phyloP scores from a whole-genome alignment of 257 asterid genomes.

The Craterostigma plantagineum region DNA sequence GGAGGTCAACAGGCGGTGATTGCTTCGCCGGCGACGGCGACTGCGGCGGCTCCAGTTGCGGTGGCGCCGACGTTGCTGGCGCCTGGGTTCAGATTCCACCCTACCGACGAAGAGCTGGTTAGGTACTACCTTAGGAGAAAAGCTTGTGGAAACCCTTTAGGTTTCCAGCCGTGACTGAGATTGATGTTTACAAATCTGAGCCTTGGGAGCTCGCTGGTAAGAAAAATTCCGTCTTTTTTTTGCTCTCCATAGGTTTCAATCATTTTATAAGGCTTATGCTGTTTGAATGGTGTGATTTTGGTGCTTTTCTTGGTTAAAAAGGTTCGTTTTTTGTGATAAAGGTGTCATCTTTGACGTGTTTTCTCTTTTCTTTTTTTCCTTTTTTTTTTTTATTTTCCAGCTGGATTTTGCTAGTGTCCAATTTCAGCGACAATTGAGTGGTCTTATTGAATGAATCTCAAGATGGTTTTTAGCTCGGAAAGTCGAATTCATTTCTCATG shows the following conservation, averaged over 20 bases:
- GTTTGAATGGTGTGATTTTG: background rate
- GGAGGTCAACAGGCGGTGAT: constrained; percentile 34
- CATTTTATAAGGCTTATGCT: constrained; percentile 3
- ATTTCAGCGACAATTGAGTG: too few relatives aligned
- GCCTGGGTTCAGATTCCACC: constrained; percentile 91
- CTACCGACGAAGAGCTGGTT: constrained; percentile 86
- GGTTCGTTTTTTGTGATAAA: background rate
- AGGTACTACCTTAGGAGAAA: constrained; percentile 73
- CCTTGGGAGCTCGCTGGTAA: constrained; percentile 88
- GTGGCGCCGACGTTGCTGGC: constrained; percentile 63
- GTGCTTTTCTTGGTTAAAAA: constrained; percentile 1
- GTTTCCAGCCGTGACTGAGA: constrained; percentile 73
- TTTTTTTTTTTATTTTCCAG: too few relatives aligned
- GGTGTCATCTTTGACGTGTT: background rate
- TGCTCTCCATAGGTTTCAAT: background rate
- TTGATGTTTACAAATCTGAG: constrained; percentile 96
- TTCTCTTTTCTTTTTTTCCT: background rate
- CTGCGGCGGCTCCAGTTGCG: constrained; percentile 21
- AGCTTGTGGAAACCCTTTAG: constrained; percentile 69
- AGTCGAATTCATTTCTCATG: background rate
- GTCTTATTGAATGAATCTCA: too few relatives aligned
- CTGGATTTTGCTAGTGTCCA: background rate
- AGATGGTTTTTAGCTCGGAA: too few relatives aligned
- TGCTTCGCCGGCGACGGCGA: constrained; percentile 22
- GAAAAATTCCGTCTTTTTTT: background rate